A percentile compares a stretch with the other conserved stretches of the same genome.
Evolutionary conservation across 2,329 filamentous ascomycete genomes (phyloP).

Genomic region (Colletotrichum higginsianum): DNA sequence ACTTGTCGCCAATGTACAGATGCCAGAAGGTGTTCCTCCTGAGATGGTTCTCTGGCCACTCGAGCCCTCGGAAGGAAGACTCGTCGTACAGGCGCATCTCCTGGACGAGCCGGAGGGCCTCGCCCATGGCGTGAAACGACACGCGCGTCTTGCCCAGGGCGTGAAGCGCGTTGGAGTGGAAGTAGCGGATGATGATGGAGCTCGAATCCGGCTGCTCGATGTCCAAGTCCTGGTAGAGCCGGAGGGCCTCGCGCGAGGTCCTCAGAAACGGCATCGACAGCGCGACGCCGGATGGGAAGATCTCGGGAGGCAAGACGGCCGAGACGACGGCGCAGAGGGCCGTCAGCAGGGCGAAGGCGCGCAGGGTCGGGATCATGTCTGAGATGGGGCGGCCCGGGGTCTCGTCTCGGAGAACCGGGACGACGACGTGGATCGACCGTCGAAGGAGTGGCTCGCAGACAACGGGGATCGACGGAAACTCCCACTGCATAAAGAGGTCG

Average conservation of each 20-base stretch:
- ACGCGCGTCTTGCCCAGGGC: too few species aligned
- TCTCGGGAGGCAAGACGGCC: slow-evolving; percentile 54
- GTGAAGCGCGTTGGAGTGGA: too few species aligned
- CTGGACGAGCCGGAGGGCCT: too few species aligned
- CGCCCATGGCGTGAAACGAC: too few species aligned
- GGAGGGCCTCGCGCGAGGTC: slow-evolving; percentile 56
- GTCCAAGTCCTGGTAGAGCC: slow-evolving; percentile 57
- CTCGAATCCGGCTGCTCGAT: slow-evolving; percentile 59
- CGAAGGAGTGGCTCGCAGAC: too few species aligned
- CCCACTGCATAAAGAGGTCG: slow-evolving; percentile 1
- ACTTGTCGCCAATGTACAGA: too few species aligned
- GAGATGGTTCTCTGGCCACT: too few species aligned
- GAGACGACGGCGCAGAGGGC: slow-evolving; percentile 62
- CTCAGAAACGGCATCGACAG: slow-evolving; percentile 57
- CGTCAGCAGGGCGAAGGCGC: slow-evolving; percentile 58
- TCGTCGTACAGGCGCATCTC: too few species aligned
- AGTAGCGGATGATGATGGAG: slow-evolving; percentile 51
- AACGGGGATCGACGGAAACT: too few species aligned
- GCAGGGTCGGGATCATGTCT: slow-evolving; percentile 1
- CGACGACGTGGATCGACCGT: too few species aligned
- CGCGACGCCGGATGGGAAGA: slow-evolving; percentile 45
- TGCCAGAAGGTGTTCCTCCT: too few species aligned
- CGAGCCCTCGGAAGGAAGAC: too few species aligned
- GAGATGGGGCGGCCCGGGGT: not conserved
- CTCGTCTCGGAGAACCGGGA: slow-evolving; percentile 7